These are phyloP conservation scores for Pythium coloratum DNA, from an alignment of 352 stramenopile species.

Conservation along the genomic window DNA sequence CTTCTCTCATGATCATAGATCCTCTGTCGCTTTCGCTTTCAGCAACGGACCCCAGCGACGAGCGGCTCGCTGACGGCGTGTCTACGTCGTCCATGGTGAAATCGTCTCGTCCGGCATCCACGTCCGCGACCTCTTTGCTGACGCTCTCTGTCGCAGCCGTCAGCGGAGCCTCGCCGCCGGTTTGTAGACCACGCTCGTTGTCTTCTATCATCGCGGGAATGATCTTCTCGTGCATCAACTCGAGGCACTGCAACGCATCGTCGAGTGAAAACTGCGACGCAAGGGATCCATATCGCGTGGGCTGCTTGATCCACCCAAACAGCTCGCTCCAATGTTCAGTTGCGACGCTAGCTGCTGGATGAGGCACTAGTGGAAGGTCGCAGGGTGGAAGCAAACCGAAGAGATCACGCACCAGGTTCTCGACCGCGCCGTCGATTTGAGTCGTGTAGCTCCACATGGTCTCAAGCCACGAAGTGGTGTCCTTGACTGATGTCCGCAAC, in stretches of 20 bases:
- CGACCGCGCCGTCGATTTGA: slow-evolving; percentile 5
- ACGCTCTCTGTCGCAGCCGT: background rate
- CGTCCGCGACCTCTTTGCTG: background rate
- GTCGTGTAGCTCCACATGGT: slow-evolving; percentile 34
- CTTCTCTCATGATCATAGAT: background rate
- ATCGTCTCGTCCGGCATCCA: background rate
- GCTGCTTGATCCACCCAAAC: slow-evolving; percentile 23
- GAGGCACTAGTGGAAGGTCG: background rate
- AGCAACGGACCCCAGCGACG: background rate
- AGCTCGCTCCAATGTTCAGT: slow-evolving; percentile 8
- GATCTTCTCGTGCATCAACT: slow-evolving; percentile 5
- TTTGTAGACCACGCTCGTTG: background rate
- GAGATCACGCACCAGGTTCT: slow-evolving; percentile 17
- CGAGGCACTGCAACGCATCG: slow-evolving; percentile 17
- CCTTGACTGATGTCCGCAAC: slow-evolving; percentile 17
- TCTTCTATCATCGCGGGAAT: slow-evolving; percentile 8
- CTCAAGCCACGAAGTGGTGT: slow-evolving; percentile 36
- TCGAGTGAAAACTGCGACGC: slow-evolving; percentile 19
- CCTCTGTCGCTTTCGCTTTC: background rate
- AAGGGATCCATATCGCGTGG: slow-evolving; percentile 8
- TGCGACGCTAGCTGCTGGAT: background rate
- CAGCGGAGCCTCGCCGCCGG: background rate
- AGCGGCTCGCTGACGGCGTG: background rate
- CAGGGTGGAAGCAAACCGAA: slow-evolving; percentile 20
- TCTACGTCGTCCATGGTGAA: background rate